Evolutionary conservation across 2,329 filamentous ascomycete genomes (phyloP).

Genomic region (Nothopassalora personata): DNA sequence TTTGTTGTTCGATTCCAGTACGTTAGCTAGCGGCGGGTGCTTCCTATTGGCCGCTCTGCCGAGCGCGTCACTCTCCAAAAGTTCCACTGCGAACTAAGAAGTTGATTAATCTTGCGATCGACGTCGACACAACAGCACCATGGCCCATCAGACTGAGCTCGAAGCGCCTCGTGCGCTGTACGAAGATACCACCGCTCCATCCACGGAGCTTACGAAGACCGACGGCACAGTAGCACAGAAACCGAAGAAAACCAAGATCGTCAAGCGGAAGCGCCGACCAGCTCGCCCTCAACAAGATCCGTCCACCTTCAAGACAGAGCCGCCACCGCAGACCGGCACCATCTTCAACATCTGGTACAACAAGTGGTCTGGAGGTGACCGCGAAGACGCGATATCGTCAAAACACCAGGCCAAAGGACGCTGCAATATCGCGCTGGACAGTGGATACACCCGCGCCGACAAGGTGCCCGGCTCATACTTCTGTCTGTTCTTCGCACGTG

Average conservation of each 20-base stretch:
- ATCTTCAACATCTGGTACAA: conserved; percentile 99
- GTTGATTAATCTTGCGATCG: not conserved
- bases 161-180: conserved; percentile 5
- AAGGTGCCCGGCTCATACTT: conserved; percentile 66
- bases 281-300: conserved; percentile 88
- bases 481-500: conserved; percentile 86
- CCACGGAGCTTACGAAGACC: conserved; percentile 19
- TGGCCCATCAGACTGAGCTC: conserved; percentile 1
- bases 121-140: not conserved
- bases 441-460: conserved; percentile 48
- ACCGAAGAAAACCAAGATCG: conserved; percentile 82
- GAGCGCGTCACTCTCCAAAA: not conserved
- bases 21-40: not conserved
- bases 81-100: not conserved
- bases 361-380: conserved; percentile 94
- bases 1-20: not conserved
- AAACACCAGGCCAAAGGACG: conserved; percentile 77
- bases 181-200: conserved; percentile 23
- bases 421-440: conserved; percentile 73
- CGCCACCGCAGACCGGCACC: conserved; percentile 85
- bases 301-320: conserved; percentile 72
- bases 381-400: conserved; percentile 83
- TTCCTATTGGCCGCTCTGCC: not conserved
- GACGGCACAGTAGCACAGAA: conserved; percentile 36
- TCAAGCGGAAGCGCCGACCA: conserved; percentile 83